These are phyloP conservation scores for Berberis thunbergii DNA, from an alignment of 164 flowering plant genomes.

Conservation along the genomic window DNA sequence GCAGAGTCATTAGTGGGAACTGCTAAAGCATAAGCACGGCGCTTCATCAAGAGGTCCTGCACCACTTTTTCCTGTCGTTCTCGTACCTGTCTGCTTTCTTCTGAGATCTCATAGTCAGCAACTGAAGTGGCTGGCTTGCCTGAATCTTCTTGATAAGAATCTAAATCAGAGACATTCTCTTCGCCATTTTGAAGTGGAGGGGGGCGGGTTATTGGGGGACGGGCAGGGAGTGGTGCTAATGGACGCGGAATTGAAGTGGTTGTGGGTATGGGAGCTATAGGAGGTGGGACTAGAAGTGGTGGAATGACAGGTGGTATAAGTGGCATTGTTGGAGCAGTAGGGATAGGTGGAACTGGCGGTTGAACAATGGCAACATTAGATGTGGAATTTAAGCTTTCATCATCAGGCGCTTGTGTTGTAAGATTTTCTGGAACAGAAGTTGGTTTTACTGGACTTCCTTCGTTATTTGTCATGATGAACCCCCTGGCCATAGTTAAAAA, in stretches of 20 bases:
- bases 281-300: conserved; percentile 14
- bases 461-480: too few relatives aligned
- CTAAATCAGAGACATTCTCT: conserved; percentile 41
- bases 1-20: too few relatives aligned
- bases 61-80: conserved; percentile 86
- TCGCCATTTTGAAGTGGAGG: conserved; percentile 48
- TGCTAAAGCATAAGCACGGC: too few relatives aligned
- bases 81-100: conserved; percentile 61
- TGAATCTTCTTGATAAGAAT: conserved; percentile 46
- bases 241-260: conserved; percentile 19
- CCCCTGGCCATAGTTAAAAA: too few relatives aligned
- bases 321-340: conserved; percentile 4
- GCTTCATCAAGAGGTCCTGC: too few relatives aligned
- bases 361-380: not conserved
- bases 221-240: conserved; percentile 42
- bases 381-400: conserved; percentile 8
- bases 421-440: conserved; percentile 20
- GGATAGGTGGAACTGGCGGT: not conserved
- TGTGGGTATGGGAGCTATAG: conserved; percentile 37
- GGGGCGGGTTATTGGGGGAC: conserved; percentile 40
- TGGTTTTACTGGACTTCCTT: conserved; percentile 24
- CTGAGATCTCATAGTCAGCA: conserved; percentile 65
- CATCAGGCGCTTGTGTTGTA: conserved; percentile 1
- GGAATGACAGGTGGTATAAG: conserved; percentile 19
- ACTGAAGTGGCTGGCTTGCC: conserved; percentile 14